Conservation (phyloP, 495 filamentous ascomycete genomes). For the Aspergillus kassunensis region DNA sequence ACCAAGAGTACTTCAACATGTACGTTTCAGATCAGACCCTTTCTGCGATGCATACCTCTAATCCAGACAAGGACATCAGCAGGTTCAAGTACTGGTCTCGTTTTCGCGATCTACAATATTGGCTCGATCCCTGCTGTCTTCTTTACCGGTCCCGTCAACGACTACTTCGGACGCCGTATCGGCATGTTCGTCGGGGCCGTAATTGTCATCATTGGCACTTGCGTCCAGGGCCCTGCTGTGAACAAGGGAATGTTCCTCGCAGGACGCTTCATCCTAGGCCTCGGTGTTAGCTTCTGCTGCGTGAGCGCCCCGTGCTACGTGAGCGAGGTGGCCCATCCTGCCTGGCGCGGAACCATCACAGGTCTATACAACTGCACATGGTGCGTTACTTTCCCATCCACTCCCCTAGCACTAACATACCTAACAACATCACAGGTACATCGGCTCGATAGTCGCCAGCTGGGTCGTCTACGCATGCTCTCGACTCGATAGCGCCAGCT, state of each 20-base stretch:
- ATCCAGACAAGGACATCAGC: conserved; percentile 18
- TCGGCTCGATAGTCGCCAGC: conserved; percentile 44
- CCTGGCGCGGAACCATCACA: conserved; percentile 61
- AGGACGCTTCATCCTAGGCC: conserved; percentile 71
- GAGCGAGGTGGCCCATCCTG: conserved; percentile 67
- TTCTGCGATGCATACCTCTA: background rate
- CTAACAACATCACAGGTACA: conserved; percentile 23
- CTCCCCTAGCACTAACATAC: background rate
- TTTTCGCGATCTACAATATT: conserved; percentile 58
- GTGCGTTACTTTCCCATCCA: background rate
- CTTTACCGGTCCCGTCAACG: conserved; percentile 20
- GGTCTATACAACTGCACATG: conserved; percentile 36
- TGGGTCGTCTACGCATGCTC: conserved; percentile 29
- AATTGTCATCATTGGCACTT: conserved; percentile 56
- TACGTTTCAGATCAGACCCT: conserved; percentile 8
- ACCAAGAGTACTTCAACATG: conserved; percentile 37
- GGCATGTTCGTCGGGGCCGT: conserved; percentile 60
- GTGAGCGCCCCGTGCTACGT: conserved; percentile 69
- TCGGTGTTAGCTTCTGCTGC: conserved; percentile 62
- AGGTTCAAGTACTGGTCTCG: conserved; percentile 42
- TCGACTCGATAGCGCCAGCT: background rate
- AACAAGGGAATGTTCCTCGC: conserved; percentile 56
- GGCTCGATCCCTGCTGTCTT: conserved; percentile 21
- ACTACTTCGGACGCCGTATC: conserved; percentile 49
- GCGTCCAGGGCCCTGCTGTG: conserved; percentile 44